These are phyloP conservation scores for Decorospora gaudefroyi DNA, from an alignment of 2,329 filamentous ascomycete species.

Conservation along the genomic window DNA sequence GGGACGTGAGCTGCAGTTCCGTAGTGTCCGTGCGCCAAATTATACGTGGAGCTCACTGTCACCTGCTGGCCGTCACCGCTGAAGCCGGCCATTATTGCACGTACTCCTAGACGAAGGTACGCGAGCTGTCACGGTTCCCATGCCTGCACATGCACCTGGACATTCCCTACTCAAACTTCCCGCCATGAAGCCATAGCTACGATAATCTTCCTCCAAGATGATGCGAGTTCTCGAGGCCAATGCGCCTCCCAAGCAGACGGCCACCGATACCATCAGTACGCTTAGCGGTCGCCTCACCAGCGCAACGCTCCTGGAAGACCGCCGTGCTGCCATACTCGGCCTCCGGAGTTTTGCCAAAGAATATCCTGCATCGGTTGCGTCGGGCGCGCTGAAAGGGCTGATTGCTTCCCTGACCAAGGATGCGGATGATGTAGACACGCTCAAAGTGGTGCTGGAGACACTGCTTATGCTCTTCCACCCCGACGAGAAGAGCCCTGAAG, in stretches of 20 bases:
- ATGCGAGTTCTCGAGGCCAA: slow-evolving; percentile 65
- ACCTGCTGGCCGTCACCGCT: not conserved
- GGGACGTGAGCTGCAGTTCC: slow-evolving; percentile 7
- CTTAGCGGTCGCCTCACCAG: slow-evolving; percentile 85
- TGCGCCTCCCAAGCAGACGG: slow-evolving; percentile 93
- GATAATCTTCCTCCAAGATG: slow-evolving; percentile 42
- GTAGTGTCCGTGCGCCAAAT: slow-evolving; percentile 24
- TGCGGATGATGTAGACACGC: slow-evolving; percentile 91
- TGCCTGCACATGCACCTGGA: not conserved
- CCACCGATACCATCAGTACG: slow-evolving; percentile 89
- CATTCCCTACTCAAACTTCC: slow-evolving; percentile 2
- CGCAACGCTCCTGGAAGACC: slow-evolving; percentile 90
- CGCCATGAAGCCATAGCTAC: slow-evolving; percentile 28
- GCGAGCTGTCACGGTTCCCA: too few relatives aligned
- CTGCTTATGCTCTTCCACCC: slow-evolving; percentile 87
- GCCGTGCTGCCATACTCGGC: slow-evolving; percentile 88
- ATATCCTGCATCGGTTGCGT: slow-evolving; percentile 93
- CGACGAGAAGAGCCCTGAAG: slow-evolving; percentile 72
- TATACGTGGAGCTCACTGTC: slow-evolving; percentile 27
- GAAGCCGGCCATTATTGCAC: too few relatives aligned
- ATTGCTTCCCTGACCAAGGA: slow-evolving; percentile 86
- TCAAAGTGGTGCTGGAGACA: slow-evolving; percentile 93
- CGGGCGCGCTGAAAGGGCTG: slow-evolving; percentile 83
- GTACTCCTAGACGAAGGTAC: too few relatives aligned
- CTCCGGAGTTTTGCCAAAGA: slow-evolving; percentile 95